phyloP scores from a whole-genome alignment of 1,284 basidiomycete genomes.

The Malassezia dermatis region DNA sequence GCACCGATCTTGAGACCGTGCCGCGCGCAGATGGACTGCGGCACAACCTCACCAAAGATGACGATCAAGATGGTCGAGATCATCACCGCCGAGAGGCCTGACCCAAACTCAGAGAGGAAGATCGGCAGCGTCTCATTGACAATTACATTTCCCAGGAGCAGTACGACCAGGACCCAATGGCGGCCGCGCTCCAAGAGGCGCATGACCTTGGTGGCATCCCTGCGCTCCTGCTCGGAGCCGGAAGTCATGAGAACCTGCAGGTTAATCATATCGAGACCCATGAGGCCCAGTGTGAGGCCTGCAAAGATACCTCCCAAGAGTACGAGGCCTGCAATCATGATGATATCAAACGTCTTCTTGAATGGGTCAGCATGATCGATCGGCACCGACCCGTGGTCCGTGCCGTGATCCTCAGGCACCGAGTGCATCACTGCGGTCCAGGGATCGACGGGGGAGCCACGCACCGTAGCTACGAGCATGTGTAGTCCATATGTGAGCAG shows the following conservation, averaged over 20 bases:
- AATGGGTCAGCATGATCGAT: background rate
- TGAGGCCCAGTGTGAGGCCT: conserved; percentile 72
- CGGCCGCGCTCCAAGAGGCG: conserved; percentile 67
- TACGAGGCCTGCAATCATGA: conserved; percentile 21
- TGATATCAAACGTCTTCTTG: conserved; percentile 5
- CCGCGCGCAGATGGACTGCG: conserved; percentile 62
- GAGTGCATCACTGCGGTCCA: background rate
- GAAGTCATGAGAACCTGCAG: conserved; percentile 72
- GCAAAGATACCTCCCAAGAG: conserved; percentile 51
- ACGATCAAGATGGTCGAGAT: conserved; percentile 48
- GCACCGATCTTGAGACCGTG: conserved; percentile 86
- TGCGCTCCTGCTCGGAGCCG: conserved; percentile 58
- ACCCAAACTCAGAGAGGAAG: conserved; percentile 44
- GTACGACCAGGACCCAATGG: conserved; percentile 82
- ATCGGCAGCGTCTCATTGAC: conserved; percentile 53
- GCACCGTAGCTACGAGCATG: background rate
- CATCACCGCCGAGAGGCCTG: conserved; percentile 38
- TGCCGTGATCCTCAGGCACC: background rate
- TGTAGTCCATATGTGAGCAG: conserved; percentile 8
- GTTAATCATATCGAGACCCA: conserved; percentile 89
- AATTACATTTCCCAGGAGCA: conserved; percentile 74
- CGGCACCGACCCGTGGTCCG: background rate
- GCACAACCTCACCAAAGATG: conserved; percentile 51
- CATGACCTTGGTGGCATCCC: conserved; percentile 50
- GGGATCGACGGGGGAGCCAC: conserved; percentile 3